Evolutionary conservation across 2,329 filamentous ascomycete species (phyloP).

Genomic region (Fusarium incarnatum): DNA sequence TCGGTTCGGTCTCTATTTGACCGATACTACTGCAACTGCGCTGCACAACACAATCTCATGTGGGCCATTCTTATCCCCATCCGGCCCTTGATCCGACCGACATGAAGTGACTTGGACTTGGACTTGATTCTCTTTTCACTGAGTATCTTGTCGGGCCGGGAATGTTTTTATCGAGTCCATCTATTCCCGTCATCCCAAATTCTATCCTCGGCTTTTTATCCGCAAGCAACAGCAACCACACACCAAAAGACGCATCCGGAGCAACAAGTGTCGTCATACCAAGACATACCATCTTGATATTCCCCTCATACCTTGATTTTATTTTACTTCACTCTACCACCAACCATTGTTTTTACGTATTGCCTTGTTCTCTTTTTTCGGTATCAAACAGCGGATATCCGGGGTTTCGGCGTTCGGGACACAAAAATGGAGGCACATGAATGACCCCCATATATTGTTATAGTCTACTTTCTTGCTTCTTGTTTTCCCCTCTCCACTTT

Average conservation of each 20-base stretch:
- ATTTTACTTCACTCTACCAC: background rate
- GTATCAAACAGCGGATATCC: constrained; percentile 26
- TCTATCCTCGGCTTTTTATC: constrained; percentile 19
- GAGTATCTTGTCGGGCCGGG: constrained; percentile 11
- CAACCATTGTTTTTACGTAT: background rate
- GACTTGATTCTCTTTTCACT: background rate
- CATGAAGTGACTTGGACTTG: background rate
- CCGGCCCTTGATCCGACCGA: constrained; percentile 22
- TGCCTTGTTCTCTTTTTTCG: background rate
- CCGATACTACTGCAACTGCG: constrained; percentile 8
- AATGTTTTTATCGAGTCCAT: background rate
- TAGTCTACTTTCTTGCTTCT: background rate
- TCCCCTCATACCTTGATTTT: constrained; percentile 1
- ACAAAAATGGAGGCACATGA: constrained; percentile 15
- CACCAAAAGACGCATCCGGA: constrained; percentile 5
- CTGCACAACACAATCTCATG: constrained; percentile 10
- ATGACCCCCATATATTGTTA: constrained; percentile 1
- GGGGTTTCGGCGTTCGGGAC: constrained; percentile 27
- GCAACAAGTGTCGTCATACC: constrained; percentile 17
- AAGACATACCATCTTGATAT: background rate
- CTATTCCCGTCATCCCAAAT: constrained; percentile 12
- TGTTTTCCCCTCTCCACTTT: constrained; percentile 18
- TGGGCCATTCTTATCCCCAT: constrained; percentile 26
- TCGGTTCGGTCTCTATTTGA: constrained; percentile 26
- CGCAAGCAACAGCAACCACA: constrained; percentile 9